Percentiles rank a stretch among this genome's conserved stretches.
Conservation (phyloP, 371 early-diverging fungal species). For the Dinochytrium kinnereticum region DNA sequence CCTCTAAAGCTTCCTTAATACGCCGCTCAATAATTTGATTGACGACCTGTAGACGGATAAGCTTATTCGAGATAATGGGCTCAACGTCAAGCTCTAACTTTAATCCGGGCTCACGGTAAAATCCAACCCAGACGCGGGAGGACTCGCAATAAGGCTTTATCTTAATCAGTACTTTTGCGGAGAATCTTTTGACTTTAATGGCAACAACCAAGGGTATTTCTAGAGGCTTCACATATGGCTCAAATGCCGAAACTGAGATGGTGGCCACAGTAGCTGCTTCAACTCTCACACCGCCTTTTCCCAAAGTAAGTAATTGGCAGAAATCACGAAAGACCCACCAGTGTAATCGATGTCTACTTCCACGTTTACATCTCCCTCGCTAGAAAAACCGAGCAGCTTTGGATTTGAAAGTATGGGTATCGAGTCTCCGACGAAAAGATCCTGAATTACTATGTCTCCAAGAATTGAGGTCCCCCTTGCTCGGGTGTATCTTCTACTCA, state of each 20-base stretch:
- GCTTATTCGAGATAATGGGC: slow-evolving; percentile 85
- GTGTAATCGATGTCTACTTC: slow-evolving; percentile 81
- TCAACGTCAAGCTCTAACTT: slow-evolving; percentile 73
- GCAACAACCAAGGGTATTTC: slow-evolving; percentile 80
- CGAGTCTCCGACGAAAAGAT: slow-evolving; percentile 78
- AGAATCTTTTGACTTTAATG: slow-evolving; percentile 69
- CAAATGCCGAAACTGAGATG: slow-evolving; percentile 41
- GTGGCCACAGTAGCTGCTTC: slow-evolving; percentile 49
- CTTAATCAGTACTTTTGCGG: slow-evolving; percentile 76
- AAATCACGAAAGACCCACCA: background rate
- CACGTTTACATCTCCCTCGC: slow-evolving; percentile 73
- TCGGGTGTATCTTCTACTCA: slow-evolving; percentile 20
- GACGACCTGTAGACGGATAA: slow-evolving; percentile 77
- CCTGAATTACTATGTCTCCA: slow-evolving; percentile 80
- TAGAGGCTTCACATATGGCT: slow-evolving; percentile 62
- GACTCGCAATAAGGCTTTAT: slow-evolving; percentile 84
- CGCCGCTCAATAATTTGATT: slow-evolving; percentile 84
- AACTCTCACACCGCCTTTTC: slow-evolving; percentile 43
- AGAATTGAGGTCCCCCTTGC: slow-evolving; percentile 58
- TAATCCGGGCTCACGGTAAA: slow-evolving; percentile 78
- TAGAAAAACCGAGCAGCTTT: slow-evolving; percentile 66
- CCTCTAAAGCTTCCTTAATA: slow-evolving; percentile 80
- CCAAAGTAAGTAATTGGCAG: slow-evolving; percentile 1
- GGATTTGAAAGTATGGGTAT: slow-evolving; percentile 83
- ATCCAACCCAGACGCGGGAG: slow-evolving; percentile 89